Percentiles rank a stretch among this genome's conserved stretches.
phyloP scores from a whole-genome alignment of 106 monocot species.

The Alisma plantagoaquatica region DNA sequence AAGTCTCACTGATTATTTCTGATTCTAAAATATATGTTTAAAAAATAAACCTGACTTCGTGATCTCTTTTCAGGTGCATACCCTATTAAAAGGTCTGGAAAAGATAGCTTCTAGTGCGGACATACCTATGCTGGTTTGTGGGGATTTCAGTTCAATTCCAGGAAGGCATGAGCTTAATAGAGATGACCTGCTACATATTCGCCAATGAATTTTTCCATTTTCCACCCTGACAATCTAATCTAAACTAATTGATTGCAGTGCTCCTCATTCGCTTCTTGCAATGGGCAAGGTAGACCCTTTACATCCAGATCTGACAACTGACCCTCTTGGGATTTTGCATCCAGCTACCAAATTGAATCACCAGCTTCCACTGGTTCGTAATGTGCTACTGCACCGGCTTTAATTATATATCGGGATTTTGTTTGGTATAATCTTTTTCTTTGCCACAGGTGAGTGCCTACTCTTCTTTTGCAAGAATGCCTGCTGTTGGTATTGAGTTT shows the following conservation, averaged over 20 bases:
- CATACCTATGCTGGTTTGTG: constrained; percentile 98
- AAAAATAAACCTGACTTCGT: background rate
- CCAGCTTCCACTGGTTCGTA: constrained; percentile 83
- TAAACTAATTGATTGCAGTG: constrained; percentile 31
- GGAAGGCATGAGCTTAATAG: constrained; percentile 40
- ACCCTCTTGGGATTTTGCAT: constrained; percentile 74
- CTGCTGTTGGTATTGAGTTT: constrained; percentile 19
- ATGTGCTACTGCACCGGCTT: too few species aligned
- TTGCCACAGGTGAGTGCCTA: constrained; percentile 82
- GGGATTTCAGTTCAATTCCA: constrained; percentile 92
- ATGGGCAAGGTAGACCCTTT: constrained; percentile 68
- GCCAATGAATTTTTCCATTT: background rate
- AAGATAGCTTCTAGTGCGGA: constrained; percentile 94
- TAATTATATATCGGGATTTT: background rate
- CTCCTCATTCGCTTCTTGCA: constrained; percentile 82
- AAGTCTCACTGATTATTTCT: constrained; percentile 1
- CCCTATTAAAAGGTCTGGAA: constrained; percentile 88
- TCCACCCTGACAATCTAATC: background rate
- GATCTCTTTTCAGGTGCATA: constrained; percentile 52
- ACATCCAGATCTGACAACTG: constrained; percentile 77
- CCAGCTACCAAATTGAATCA: constrained; percentile 66
- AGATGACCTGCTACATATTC: background rate
- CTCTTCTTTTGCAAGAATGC: constrained; percentile 69
- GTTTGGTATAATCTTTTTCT: background rate
- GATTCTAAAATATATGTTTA: too few species aligned